These are phyloP conservation scores for Cymbopogon citratus DNA, from an alignment of 176 grass and related monocot genomes.

Conservation along the genomic window DNA sequence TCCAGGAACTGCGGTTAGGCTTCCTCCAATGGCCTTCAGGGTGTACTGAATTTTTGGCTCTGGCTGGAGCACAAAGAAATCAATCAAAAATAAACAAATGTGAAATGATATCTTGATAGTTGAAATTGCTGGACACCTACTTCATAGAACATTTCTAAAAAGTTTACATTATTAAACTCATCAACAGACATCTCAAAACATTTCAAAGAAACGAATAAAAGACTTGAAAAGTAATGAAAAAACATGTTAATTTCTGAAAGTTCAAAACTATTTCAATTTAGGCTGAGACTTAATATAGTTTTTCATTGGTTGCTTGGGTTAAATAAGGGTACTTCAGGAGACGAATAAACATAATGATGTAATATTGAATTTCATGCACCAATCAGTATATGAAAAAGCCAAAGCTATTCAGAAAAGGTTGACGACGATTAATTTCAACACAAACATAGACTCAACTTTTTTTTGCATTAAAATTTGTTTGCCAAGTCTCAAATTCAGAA, in stretches of 20 bases:
- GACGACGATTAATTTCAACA: neutral
- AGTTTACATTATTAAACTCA: neutral
- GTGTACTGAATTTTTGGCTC: constrained; percentile 93
- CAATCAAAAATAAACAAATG: constrained; percentile 25
- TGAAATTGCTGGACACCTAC: neutral
- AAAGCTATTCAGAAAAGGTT: neutral
- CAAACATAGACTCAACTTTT: neutral
- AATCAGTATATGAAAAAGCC: neutral
- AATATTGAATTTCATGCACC: neutral
- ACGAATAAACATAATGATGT: neutral
- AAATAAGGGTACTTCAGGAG: neutral
- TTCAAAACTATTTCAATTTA: neutral
- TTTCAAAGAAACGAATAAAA: too few species aligned
- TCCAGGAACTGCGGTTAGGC: constrained; percentile 89
- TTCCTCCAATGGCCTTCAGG: constrained; percentile 95
- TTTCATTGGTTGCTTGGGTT: neutral
- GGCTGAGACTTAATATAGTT: neutral
- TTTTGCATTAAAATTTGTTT: neutral
- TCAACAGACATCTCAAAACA: neutral
- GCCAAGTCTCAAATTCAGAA: neutral
- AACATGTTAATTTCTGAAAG: too few species aligned
- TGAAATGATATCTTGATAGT: constrained; percentile 2
- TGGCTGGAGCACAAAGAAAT: constrained; percentile 65
- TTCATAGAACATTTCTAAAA: constrained; percentile 7
- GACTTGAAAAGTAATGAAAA: too few species aligned